These are phyloP conservation scores for Nitzschia palea DNA, from an alignment of 108 stramenopile genomes.

Conservation along the genomic window DNA sequence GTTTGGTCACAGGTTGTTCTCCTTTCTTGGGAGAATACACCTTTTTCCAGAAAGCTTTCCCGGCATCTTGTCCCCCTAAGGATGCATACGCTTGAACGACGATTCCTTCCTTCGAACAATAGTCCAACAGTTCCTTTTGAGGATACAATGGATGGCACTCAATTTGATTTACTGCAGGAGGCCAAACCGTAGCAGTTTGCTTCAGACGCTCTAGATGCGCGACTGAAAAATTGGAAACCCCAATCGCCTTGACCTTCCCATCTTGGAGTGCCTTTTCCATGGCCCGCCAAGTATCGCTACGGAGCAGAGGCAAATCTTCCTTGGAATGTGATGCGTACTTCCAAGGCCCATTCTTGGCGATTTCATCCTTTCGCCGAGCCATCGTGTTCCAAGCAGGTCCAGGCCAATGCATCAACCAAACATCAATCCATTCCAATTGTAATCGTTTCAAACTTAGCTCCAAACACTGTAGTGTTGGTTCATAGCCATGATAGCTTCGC, in stretches of 20 bases:
- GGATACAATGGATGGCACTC: conserved; percentile 82
- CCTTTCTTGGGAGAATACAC: conserved; percentile 30
- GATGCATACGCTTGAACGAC: conserved; percentile 74
- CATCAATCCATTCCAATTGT: conserved; percentile 57
- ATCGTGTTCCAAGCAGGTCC: conserved; percentile 57
- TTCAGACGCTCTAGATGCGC: conserved; percentile 47
- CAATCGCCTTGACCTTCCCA: conserved; percentile 67
- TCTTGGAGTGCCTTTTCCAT: conserved; percentile 74
- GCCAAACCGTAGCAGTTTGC: conserved; percentile 60
- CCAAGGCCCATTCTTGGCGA: conserved; percentile 46
- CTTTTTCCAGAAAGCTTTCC: conserved; percentile 47
- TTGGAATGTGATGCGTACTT: conserved; percentile 39
- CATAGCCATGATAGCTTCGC: conserved; percentile 82
- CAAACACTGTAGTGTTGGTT: conserved; percentile 59
- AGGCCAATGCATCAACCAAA: conserved; percentile 82
- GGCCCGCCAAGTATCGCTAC: conserved; percentile 82
- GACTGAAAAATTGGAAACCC: conserved; percentile 76
- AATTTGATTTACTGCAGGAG: conserved; percentile 86
- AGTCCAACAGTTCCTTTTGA: conserved; percentile 65
- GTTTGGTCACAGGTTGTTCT: conserved; percentile 13
- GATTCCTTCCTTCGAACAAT: conserved; percentile 70
- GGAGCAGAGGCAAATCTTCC: conserved; percentile 45
- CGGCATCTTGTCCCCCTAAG: conserved; percentile 78
- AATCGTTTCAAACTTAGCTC: conserved; percentile 59
- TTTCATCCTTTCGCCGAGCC: conserved; percentile 34